Base-by-base conservation (phyloP, 495 filamentous ascomycete species). In the Aspergillus wentii region DNA sequence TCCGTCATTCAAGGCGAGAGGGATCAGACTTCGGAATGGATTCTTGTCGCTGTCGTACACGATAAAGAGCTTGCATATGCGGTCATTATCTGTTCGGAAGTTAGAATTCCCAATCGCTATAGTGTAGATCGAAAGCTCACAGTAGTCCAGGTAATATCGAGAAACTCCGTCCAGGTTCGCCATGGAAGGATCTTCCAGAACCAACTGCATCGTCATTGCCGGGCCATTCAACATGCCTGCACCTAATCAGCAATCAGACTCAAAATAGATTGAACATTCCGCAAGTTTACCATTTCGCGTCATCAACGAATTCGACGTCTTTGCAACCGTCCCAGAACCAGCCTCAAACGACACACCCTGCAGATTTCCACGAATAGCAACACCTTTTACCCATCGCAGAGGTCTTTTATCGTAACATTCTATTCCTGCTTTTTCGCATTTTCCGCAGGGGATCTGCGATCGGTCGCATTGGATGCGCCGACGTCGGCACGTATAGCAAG, bases 381-480 rank as follows among this genome's bases (percentile, higher is more conserved):
- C 47, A 10, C 56, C 56, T 27, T 49, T 40, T 3, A 64, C 59
- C 57, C 72, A 66, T 23, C 71, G 66, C 17, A 67, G 44, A 31
- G 54, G 60, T 18, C 61, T 58, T 46, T 67, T 73, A 35, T 74
- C 72, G 35, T 63, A 54, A 38, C 76, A 79, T 35, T 55, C 46
- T 0, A 75, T 64, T 0, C 61, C 48, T 1, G 71, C 72, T 21
- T 62, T 62, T 17, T 48, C 21, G 20, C 59, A 63, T 41, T 63
- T 63, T 3, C 18, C 29, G 27, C 59, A 63, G 13, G 59, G 59
- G 0, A 13, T 23, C 9, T 27, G 10, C 10, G 54, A 51, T 10
- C 22, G 48, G 40, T 79, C 76, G 45, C 76, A 79, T 32, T 73
- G 69, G 8, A 72, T 61, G 15, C 71, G 68, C 39, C 70, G 68